phyloP scores from a whole-genome alignment of 2,329 filamentous ascomycete genomes.

The Aurifilum marmelostoma region DNA sequence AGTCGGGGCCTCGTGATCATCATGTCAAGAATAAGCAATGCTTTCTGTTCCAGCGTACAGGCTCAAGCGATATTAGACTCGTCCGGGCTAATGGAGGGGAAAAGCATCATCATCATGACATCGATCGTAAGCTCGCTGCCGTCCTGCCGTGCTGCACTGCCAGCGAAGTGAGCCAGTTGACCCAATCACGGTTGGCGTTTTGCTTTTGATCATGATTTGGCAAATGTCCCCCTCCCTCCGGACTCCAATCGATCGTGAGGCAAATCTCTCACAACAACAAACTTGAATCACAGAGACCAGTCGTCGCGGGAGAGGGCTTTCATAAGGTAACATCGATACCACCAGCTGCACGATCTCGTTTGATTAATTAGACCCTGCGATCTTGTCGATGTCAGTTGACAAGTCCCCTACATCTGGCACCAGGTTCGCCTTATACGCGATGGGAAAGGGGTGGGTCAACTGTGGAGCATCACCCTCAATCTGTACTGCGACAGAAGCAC shows the following conservation, averaged over 20 bases:
- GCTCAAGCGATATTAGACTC: slow-evolving; percentile 1
- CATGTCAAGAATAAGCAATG: not conserved
- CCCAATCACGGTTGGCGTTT: not conserved
- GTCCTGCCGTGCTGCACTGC: not conserved
- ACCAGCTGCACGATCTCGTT: not conserved
- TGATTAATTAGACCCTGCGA: not conserved
- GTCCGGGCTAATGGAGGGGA: not conserved
- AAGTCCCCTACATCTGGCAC: not conserved
- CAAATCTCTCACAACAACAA: not conserved
- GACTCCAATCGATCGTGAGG: not conserved
- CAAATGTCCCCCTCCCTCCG: no score
- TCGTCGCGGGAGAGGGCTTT: not conserved
- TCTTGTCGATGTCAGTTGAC: not conserved
- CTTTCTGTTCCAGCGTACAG: not conserved
- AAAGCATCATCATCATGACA: not conserved
- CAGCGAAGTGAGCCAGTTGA: not conserved
- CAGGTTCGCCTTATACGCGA: not conserved
- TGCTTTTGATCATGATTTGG: not conserved
- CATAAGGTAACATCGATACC: not conserved
- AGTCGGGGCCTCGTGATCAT: not conserved
- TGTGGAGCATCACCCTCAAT: not conserved
- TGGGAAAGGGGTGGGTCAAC: not conserved
- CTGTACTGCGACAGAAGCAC: not conserved
- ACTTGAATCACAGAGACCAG: not conserved
- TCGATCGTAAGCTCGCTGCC: not conserved